These are phyloP conservation scores for Erodium trifolium DNA, from an alignment of 441 rosid species.

Conservation along the genomic window DNA sequence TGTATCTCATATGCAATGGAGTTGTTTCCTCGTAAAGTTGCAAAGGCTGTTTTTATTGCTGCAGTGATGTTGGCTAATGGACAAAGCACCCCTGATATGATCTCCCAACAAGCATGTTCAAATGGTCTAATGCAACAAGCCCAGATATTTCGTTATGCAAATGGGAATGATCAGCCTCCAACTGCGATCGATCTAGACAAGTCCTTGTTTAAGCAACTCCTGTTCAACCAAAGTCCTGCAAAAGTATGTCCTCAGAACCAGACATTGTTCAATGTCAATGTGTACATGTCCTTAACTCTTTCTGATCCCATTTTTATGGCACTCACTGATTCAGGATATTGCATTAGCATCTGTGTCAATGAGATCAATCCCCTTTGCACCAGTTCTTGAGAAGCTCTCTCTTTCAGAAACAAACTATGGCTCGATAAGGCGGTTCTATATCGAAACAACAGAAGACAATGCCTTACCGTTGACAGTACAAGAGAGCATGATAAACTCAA, in stretches of 20 bases:
- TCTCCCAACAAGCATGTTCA: conserved; percentile 44
- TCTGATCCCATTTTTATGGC: neutral
- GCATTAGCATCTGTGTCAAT: conserved; percentile 88
- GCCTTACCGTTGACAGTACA: conserved; percentile 64
- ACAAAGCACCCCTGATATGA: conserved; percentile 65
- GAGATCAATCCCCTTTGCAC: conserved; percentile 86
- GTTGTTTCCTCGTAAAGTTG: conserved; percentile 56
- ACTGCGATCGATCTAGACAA: conserved; percentile 82
- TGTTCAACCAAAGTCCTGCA: conserved; percentile 72
- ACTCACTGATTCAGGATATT: conserved; percentile 41
- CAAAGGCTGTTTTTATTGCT: conserved; percentile 70
- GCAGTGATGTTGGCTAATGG: conserved; percentile 72
- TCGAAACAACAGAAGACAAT: conserved; percentile 65
- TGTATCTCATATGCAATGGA: conserved; percentile 82
- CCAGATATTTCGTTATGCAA: conserved; percentile 63
- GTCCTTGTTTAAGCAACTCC: conserved; percentile 52
- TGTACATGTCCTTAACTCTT: neutral
- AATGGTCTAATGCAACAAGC: conserved; percentile 59
- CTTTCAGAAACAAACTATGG: conserved; percentile 63
- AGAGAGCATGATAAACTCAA: conserved; percentile 57
- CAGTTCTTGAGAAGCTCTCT: conserved; percentile 75
- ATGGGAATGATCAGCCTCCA: conserved; percentile 70
- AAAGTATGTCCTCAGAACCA: conserved; percentile 39
- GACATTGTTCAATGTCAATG: no score
- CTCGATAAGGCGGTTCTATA: conserved; percentile 67